Conservation (phyloP, 306 rosid genomes). For the Glycyrrhiza uralensis region DNA sequence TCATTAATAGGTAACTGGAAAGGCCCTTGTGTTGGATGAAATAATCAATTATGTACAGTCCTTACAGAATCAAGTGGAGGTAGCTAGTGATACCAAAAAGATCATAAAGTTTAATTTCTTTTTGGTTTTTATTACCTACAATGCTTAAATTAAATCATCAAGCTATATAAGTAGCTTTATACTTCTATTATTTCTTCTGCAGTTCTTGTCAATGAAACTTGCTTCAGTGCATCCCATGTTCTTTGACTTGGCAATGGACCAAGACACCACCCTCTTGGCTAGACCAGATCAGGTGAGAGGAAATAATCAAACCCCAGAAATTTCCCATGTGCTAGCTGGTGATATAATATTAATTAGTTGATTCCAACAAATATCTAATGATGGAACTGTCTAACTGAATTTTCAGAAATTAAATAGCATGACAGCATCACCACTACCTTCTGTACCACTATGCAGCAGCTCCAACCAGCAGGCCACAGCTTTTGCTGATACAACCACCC, state of each 20-base stretch:
- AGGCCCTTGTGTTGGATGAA: slow-evolving; percentile 97
- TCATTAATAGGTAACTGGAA: slow-evolving; percentile 76
- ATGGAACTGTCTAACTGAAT: background rate
- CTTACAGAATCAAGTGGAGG: slow-evolving; percentile 98
- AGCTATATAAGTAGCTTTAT: background rate
- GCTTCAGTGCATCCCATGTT: slow-evolving; percentile 69
- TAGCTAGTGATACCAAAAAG: slow-evolving; percentile 35
- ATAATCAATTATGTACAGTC: slow-evolving; percentile 99
- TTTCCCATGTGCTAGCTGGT: background rate
- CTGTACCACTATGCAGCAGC: slow-evolving; percentile 45
- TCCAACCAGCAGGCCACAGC: slow-evolving; percentile 43
- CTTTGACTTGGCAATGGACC: slow-evolving; percentile 66
- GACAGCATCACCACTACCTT: slow-evolving; percentile 39
- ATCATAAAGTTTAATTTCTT: background rate
- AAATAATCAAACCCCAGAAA: background rate
- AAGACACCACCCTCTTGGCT: slow-evolving; percentile 43
- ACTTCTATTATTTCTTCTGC: slow-evolving; percentile 15
- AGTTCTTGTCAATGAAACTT: slow-evolving; percentile 94
- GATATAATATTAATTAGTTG: background rate
- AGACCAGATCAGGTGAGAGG: slow-evolving; percentile 59
- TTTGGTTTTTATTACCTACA: background rate
- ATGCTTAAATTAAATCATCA: background rate
- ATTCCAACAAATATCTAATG: background rate
- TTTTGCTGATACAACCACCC: slow-evolving; percentile 42
- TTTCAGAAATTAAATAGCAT: slow-evolving; percentile 44